Evolutionary conservation across 345 rosid genomes (phyloP).

Genomic region (Citrus medica): DNA sequence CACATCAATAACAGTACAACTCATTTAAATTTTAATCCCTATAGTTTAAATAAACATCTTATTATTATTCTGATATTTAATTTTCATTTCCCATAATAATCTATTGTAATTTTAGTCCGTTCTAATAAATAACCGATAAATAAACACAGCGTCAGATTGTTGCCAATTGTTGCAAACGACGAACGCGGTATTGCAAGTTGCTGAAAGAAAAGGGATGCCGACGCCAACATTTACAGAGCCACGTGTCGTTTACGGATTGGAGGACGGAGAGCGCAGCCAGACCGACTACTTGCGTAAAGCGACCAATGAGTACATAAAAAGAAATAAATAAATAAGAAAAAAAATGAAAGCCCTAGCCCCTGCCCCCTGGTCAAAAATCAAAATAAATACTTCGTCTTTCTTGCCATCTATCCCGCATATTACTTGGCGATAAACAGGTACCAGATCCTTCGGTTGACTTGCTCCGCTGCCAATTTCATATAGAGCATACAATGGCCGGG

Average conservation of each 20-base stretch:
- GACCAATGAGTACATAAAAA: constrained; percentile 6
- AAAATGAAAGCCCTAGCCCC: background rate
- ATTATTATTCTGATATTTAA: too few species aligned
- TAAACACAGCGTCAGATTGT: too few species aligned
- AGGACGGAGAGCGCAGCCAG: background rate
- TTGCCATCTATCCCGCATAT: constrained; percentile 4
- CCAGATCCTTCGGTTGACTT: background rate
- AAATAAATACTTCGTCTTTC: background rate
- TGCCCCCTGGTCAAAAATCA: background rate
- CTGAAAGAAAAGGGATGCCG: fast-evolving
- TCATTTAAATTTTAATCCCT: too few species aligned
- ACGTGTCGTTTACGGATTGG: constrained; percentile 1
- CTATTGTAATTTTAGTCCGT: too few species aligned
- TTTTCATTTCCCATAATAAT: too few species aligned
- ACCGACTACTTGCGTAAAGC: background rate
- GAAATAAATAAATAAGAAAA: background rate
- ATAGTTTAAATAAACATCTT: too few species aligned
- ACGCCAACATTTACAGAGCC: background rate
- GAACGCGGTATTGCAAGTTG: background rate
- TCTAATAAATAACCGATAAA: too few species aligned
- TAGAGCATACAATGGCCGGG: constrained; percentile 35
- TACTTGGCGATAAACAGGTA: background rate
- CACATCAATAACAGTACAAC: fast-evolving
- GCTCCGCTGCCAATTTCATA: background rate
- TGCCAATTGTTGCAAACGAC: too few species aligned